These are phyloP conservation scores for Lunularia cruciata DNA, from an alignment of 225 moss, liverwort and hornwort species.

Conservation along the genomic window DNA sequence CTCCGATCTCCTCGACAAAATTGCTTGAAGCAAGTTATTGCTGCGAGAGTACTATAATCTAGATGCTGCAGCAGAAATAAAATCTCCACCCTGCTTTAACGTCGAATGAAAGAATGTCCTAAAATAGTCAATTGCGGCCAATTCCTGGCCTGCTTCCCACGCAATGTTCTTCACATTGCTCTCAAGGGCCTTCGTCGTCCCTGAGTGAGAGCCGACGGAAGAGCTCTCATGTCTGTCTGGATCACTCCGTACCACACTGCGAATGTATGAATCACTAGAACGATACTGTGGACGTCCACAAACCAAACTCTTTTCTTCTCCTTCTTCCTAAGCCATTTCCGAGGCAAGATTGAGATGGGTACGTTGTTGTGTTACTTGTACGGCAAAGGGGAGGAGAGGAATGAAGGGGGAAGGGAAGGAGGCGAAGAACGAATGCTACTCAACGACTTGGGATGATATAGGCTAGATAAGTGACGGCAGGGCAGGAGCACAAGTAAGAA, in stretches of 20 bases:
- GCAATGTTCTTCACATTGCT: neutral
- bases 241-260: too few relatives aligned
- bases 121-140: neutral
- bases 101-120: neutral
- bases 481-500: neutral
- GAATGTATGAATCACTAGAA: constrained; percentile 7
- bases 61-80: neutral
- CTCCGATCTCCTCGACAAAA: constrained; percentile 5
- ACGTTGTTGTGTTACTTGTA: neutral
- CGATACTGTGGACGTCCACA: neutral
- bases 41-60: constrained; percentile 3
- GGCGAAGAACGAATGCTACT: too few relatives aligned
- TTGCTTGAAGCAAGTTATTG: neutral
- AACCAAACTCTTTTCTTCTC: constrained; percentile 1
- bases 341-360: neutral
- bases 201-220: neutral
- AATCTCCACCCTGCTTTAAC: constrained; percentile 1
- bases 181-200: constrained; percentile 4
- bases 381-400: neutral
- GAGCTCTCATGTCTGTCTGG: neutral
- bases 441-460: too few relatives aligned
- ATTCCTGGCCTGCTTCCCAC: neutral
- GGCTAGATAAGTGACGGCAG: neutral
- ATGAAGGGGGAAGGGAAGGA: neutral
- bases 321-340: neutral